Evolutionary conservation across 116 monocot species (phyloP), one percentile per base, ranked within the genome.

Genomic region (Papilionanthe hybrid): DNA sequence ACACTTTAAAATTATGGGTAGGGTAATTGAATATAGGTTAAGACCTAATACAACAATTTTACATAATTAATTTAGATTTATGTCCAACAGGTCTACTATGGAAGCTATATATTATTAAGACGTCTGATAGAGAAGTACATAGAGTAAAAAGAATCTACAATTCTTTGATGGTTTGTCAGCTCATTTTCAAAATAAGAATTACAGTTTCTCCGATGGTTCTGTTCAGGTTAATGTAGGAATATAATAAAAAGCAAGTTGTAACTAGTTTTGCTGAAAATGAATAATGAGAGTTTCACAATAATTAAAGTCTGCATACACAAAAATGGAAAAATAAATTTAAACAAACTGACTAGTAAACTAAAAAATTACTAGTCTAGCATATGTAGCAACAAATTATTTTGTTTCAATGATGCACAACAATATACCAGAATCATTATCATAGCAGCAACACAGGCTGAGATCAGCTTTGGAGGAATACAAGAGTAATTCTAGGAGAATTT

Each of bases 361-460:
- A 1, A 9, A 12, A 12, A 48, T 10, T 12, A 48, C 2, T 48
- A 48, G 12, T 10, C 48, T 48, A 12, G 48, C 48, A 48, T 48
- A 48, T 9, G 12, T 48, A 12, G 12, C 9, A 48, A 48, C 48
- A 48, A 48, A 48, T 48, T 48, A 48, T 48, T 48, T 48, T 48
- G 48, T 25, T 68, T 68, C 32, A 28, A 7, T 30, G 29, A 29
- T 27, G 67, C 68, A 42, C 43, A 19, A 20, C 12, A 18, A 72
- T 1, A 42, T 42, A 72, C 72, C 72, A 42, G 72, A 72, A 72
- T 72, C 72, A 72, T 72, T 19, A 72, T 10, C 72, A 72, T 18
- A 42, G 72, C 72, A 72, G 72, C 72, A 42, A 72, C 72, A 72
- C 72, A 72, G 5, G 72, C 72, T 42, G 72, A 32, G 32, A 32